phyloP scores from a whole-genome alignment of 208 protist species.

The Wallacemonas rigidus region DNA sequence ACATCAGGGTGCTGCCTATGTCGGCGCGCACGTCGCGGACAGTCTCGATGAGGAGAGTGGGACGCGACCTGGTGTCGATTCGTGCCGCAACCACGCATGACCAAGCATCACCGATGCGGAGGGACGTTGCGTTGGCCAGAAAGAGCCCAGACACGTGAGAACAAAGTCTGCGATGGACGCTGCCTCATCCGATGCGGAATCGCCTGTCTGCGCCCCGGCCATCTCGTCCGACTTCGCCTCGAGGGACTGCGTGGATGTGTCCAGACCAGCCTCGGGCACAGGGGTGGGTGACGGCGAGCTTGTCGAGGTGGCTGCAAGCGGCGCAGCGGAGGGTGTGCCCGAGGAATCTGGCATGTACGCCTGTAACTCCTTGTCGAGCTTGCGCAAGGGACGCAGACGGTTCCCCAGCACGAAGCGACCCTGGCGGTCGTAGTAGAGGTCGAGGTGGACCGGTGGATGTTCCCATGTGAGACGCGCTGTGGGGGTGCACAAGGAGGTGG shows the following conservation, averaged over 20 bases:
- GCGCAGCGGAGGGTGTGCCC: not conserved
- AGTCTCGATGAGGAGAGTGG: not conserved
- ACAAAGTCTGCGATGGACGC: conserved; percentile 61
- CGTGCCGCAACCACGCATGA: conserved; percentile 56
- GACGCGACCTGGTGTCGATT: conserved; percentile 9
- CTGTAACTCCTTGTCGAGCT: conserved; percentile 57
- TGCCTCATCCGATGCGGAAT: conserved; percentile 27
- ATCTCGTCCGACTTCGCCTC: conserved; percentile 26
- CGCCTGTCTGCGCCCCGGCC: not conserved
- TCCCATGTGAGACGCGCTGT: conserved; percentile 10
- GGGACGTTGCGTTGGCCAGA: conserved; percentile 63
- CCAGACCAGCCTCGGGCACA: not conserved
- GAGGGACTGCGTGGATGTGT: not conserved
- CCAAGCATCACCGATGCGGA: conserved; percentile 52
- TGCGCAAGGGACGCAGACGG: conserved; percentile 46
- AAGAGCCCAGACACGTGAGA: conserved; percentile 54
- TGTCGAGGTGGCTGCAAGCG: not conserved
- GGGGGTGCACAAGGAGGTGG: not conserved
- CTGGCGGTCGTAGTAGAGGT: conserved; percentile 60
- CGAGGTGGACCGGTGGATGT: conserved; percentile 59
- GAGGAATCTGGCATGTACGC: conserved; percentile 28
- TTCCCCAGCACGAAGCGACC: conserved; percentile 62
- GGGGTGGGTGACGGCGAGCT: not conserved
- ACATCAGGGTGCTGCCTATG: too few species aligned
- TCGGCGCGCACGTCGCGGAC: not conserved